Percentiles rank a stretch among this genome's conserved stretches.
Conservation (phyloP, 345 rosid species). For the Populus nigra region DNA sequence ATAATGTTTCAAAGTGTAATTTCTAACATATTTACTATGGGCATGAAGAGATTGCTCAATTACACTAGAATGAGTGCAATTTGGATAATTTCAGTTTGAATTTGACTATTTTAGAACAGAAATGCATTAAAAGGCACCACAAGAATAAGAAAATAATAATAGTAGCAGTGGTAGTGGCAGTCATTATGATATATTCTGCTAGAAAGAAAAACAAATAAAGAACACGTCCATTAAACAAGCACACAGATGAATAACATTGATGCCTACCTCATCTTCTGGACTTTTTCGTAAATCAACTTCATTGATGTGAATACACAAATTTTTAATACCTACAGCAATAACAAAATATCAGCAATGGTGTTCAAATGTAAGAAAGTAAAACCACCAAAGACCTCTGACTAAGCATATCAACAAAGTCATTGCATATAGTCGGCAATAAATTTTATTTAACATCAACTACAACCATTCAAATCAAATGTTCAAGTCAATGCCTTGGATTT, state of each 20-base stretch:
- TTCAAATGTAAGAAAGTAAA: constrained; percentile 3
- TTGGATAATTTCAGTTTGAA: background rate
- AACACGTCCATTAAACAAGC: background rate
- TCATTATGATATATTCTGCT: no score
- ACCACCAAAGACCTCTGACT: background rate
- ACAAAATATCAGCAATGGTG: background rate
- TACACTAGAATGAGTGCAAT: background rate
- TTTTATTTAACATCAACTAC: background rate
- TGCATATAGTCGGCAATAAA: background rate
- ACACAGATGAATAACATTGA: background rate
- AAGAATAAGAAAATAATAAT: no score
- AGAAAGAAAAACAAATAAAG: no score
- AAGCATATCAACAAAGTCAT: background rate
- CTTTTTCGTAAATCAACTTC: constrained; percentile 57
- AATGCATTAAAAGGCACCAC: background rate
- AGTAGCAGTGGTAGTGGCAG: no score
- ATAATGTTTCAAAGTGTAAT: no score
- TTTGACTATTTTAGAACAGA: background rate
- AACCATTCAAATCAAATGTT: background rate
- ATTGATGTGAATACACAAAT: constrained; percentile 46
- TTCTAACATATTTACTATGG: background rate
- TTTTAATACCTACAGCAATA: constrained; percentile 61
- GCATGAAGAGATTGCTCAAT: background rate
- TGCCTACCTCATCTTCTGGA: constrained; percentile 70
- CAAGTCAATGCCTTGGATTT: background rate